A percentile compares a stretch with the other conserved stretches of the same genome.
These are phyloP conservation scores for Cardamine chenopodiifolia DNA, from an alignment of 345 rosid species.

Conservation along the genomic window DNA sequence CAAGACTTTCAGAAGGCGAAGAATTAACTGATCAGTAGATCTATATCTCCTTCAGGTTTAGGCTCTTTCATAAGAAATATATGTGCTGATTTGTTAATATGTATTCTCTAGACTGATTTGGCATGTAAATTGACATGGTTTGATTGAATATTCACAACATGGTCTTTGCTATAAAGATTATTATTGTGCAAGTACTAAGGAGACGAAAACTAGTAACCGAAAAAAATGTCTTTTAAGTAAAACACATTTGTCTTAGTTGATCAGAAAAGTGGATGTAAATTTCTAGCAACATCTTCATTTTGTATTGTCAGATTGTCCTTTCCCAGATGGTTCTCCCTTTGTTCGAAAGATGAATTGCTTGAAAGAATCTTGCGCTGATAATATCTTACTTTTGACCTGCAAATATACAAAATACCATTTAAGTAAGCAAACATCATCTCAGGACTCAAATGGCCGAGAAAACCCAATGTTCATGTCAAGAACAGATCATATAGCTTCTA, in stretches of 20 bases:
- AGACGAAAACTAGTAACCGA: neutral
- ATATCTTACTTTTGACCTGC: slow-evolving; percentile 58
- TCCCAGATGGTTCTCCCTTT: slow-evolving; percentile 41
- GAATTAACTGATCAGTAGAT: slow-evolving; percentile 7
- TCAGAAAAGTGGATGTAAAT: neutral
- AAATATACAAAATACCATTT: slow-evolving; percentile 10
- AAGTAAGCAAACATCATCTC: neutral
- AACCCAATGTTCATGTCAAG: neutral
- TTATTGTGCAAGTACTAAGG: neutral
- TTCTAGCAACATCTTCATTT: slow-evolving; percentile 12
- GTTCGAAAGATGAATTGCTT: slow-evolving; percentile 59
- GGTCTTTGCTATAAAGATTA: neutral
- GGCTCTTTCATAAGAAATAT: neutral
- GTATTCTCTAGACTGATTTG: slow-evolving; percentile 17
- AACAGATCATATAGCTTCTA: neutral
- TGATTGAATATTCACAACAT: neutral
- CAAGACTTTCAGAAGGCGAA: slow-evolving; percentile 53
- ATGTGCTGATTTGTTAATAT: slow-evolving; percentile 18
- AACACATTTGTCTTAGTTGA: neutral
- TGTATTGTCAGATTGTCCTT: slow-evolving; percentile 32
- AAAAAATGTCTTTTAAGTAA: neutral
- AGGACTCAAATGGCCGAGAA: neutral
- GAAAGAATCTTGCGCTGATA: slow-evolving; percentile 52
- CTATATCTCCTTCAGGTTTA: neutral
- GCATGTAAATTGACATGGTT: slow-evolving; percentile 14